Conservation (phyloP, 2,329 filamentous ascomycete species). For the Chaetomiaceae sp. region DNA sequence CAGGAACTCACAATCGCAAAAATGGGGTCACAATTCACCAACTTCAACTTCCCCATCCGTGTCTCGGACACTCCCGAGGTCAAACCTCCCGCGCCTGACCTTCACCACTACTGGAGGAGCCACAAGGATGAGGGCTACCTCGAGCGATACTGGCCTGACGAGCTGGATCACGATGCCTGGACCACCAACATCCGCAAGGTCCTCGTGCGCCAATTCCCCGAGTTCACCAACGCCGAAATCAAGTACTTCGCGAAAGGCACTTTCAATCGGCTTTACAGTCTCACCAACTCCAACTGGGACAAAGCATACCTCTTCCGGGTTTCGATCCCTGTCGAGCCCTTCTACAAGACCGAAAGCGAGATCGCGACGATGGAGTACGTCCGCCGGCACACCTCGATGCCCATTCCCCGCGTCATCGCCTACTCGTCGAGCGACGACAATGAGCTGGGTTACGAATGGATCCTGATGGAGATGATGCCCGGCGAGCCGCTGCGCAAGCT, state of each 20-base stretch:
- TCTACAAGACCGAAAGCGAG: constrained; percentile 20
- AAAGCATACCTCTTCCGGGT: constrained; percentile 13
- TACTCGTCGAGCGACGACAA: constrained; percentile 19
- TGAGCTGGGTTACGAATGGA: constrained; percentile 17
- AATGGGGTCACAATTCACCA: constrained; percentile 1
- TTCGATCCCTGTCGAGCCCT: constrained; percentile 17
- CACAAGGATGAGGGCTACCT: constrained; percentile 13
- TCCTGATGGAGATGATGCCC: constrained; percentile 15
- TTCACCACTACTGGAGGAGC: constrained; percentile 16
- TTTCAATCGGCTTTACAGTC: constrained; percentile 18
- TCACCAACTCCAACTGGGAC: constrained; percentile 6
- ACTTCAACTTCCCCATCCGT: constrained; percentile 7
- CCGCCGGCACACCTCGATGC: constrained; percentile 14
- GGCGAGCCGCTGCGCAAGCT: constrained; percentile 14
- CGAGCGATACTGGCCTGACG: constrained; percentile 16
- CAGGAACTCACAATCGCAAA: neutral
- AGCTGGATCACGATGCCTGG: constrained; percentile 9
- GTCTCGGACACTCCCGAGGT: neutral
- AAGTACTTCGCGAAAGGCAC: constrained; percentile 14
- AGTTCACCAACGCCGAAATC: constrained; percentile 11
- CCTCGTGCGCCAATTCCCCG: neutral
- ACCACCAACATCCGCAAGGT: constrained; percentile 6
- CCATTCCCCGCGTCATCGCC: constrained; percentile 13
- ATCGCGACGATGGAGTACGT: constrained; percentile 18
- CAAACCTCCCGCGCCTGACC: neutral